Evolutionary conservation across 306 rosid genomes (phyloP).

Genomic region (Sicyos baderoa): DNA sequence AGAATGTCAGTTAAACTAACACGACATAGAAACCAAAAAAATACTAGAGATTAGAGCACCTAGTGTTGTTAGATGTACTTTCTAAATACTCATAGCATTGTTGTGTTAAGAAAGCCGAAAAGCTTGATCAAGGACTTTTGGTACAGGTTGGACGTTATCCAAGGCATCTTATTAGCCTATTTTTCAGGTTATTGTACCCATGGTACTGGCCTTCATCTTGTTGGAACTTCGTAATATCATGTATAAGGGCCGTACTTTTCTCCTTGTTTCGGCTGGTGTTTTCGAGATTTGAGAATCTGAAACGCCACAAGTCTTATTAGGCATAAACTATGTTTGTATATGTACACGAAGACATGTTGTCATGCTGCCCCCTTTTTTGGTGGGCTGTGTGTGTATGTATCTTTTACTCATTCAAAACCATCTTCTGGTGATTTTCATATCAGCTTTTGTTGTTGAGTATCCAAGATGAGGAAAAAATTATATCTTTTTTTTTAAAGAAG

Average conservation of each 20-base stretch:
- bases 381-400: conserved; percentile 14
- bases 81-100: not conserved
- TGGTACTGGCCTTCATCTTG: conserved; percentile 99
- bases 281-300: conserved; percentile 50
- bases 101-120: not conserved
- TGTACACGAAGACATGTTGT: conserved; percentile 4
- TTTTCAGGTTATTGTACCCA: conserved; percentile 89
- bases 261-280: conserved; percentile 48
- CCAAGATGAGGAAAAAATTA: no score
- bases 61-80: not conserved
- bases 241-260: conserved; percentile 43
- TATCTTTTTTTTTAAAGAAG: no score
- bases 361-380: conserved; percentile 1
- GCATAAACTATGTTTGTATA: conserved; percentile 10
- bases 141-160: conserved; percentile 85
- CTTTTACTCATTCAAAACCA: not conserved
- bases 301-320: conserved; percentile 35
- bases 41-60: not conserved
- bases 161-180: conserved; percentile 85
- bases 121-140: not conserved
- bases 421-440: not conserved
- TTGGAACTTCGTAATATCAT: conserved; percentile 62
- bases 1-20: not conserved
- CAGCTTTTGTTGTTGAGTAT: not conserved
- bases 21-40: not conserved